These are phyloP conservation scores for Datisca glomerata DNA, from an alignment of 306 rosid species.

Conservation along the genomic window DNA sequence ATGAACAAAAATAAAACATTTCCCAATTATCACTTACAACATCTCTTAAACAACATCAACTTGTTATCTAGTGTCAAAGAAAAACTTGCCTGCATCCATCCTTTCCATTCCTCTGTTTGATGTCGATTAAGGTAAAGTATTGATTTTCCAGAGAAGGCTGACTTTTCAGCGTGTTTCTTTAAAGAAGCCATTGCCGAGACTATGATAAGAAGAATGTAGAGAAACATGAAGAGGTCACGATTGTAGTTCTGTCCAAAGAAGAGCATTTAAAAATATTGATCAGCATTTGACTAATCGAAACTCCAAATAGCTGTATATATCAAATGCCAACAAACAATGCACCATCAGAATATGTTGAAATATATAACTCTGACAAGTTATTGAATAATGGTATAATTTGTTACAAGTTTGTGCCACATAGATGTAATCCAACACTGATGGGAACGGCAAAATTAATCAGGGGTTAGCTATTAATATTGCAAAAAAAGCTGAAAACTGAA, in stretches of 20 bases:
- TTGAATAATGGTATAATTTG: no score
- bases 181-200: slow-evolving; percentile 91
- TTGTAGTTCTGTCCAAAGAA: slow-evolving; percentile 58
- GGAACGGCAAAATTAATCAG: no score
- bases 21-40: no score
- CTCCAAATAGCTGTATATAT: slow-evolving; percentile 1
- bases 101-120: slow-evolving; percentile 99
- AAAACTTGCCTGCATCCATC: slow-evolving; percentile 98
- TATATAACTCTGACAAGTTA: no score
- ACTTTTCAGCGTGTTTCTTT: slow-evolving; percentile 72
- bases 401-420: no score
- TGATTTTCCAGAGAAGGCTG: slow-evolving; percentile 73
- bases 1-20: no score
- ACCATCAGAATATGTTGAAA: no score
- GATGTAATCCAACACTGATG: no score
- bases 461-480: no score
- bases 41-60: not conserved
- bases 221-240: slow-evolving; percentile 91
- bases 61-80: not conserved
- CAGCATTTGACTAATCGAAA: slow-evolving; percentile 4
- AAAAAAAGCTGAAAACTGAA: no score
- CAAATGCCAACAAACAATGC: no score
- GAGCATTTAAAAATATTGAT: slow-evolving; percentile 10
- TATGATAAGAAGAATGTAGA: slow-evolving; percentile 73
- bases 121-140: slow-evolving; percentile 90